phyloP scores from a whole-genome alignment of 352 stramenopile species.

The Phytophthora pisi region DNA sequence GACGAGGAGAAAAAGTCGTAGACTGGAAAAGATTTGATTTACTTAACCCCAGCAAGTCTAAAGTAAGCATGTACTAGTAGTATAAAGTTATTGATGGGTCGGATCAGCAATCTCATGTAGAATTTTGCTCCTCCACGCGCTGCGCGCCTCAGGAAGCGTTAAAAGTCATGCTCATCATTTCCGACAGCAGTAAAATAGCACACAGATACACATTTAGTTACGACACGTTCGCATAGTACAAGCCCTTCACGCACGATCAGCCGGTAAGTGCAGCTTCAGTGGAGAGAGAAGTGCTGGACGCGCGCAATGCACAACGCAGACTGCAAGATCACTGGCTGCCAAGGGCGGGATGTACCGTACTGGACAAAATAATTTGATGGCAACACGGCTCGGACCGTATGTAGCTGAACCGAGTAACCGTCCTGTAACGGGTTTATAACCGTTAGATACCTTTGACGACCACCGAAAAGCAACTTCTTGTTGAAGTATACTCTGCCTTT shows the following conservation, averaged over 20 bases:
- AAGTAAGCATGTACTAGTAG: no score
- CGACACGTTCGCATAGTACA: no score
- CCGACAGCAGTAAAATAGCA: slow-evolving; percentile 19
- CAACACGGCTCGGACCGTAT: slow-evolving; percentile 23
- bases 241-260: no score
- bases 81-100: slow-evolving; percentile 17
- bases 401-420: slow-evolving; percentile 8
- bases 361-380: not conserved
- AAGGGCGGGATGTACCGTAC: no score
- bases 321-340: no score
- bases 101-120: slow-evolving; percentile 64
- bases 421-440: slow-evolving; percentile 5
- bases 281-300: no score
- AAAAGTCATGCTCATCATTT: slow-evolving; percentile 45
- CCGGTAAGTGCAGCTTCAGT: no score
- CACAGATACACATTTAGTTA: no score
- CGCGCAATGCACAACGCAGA: no score
- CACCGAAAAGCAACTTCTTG: slow-evolving; percentile 28
- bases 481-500: slow-evolving; percentile 4
- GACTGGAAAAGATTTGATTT: not conserved
- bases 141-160: slow-evolving; percentile 47
- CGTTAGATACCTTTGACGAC: slow-evolving; percentile 21
- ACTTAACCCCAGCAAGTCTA: not conserved
- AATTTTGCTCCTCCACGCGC: slow-evolving; percentile 53
- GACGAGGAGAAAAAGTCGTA: not conserved